Evolutionary conservation across 495 filamentous ascomycete species (phyloP), one percentile per base, ranked within the genome.

Genomic region (Xylaria venustula): DNA sequence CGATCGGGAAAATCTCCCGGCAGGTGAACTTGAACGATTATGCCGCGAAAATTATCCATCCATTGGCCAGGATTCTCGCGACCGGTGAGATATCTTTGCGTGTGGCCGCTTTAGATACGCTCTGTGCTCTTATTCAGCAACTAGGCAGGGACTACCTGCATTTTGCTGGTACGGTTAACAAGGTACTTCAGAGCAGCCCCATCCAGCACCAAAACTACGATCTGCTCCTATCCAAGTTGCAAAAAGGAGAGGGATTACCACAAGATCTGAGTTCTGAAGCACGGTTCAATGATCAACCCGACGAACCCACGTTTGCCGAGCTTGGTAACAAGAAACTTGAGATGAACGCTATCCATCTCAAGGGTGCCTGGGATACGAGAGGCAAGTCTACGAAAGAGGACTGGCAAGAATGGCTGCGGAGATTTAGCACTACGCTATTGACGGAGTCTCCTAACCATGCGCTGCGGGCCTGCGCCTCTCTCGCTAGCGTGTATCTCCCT

Each of bases 21-120:
- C 91, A 96, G 78, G 95, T 99, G 65, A 98, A 99, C 71, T 88
- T 99, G 32, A 96, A 94, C 46, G 94, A 98, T 70, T 97, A 93
- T 71, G 92, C 94, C 7, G 92, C 94, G 19, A 88, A 91, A 64
- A 97, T 98, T 68, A 89, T 98, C 36, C 94, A 97, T 71, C 92
- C 91, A 9, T 73, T 99, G 28, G 88, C 89, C 14, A 79, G 93
- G 46, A 86, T 97, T 22, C 83, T 98, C 28, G 80, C 84, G 25
- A 84, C 83, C 49, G 79, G 75, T 49, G 92, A 97, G 65, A 81
- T 81, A n/a, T 79, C 81, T 12, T 67, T 98, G 54, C 86, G 90
- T 61, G 84, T 90, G 65, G 87, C 92, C 42, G 93, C 93, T n/a
- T 77, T 99, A 49, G 94, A 99, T 72, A 97, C 93, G 8, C 85